phyloP scores from a whole-genome alignment of 768 basidiomycete species.

The Candolleomyces efflorescens region DNA sequence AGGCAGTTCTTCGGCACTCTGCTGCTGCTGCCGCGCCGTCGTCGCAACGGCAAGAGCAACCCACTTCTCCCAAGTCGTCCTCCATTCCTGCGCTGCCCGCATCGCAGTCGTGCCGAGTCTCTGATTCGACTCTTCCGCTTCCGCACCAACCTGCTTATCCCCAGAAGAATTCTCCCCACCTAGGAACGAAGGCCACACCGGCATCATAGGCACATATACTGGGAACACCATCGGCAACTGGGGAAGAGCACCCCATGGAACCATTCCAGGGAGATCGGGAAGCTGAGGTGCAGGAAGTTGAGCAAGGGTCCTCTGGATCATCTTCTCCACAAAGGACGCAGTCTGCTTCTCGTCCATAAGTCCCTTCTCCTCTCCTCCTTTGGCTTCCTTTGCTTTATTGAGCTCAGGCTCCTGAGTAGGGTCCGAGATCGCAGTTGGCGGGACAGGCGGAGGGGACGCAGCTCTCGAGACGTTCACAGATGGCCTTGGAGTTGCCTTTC shows the following conservation, averaged over 20 bases:
- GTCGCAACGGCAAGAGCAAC: slow-evolving; percentile 49
- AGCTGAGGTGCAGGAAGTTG: slow-evolving; percentile 60
- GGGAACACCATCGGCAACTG: slow-evolving; percentile 79
- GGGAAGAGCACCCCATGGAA: slow-evolving; percentile 58
- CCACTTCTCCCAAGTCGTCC: slow-evolving; percentile 76
- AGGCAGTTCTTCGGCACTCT: slow-evolving; percentile 47
- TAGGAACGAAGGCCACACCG: slow-evolving; percentile 62
- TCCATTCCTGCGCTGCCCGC: slow-evolving; percentile 58
- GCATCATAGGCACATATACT: slow-evolving; percentile 63
- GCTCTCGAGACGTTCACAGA: slow-evolving; percentile 29
- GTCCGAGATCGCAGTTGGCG: background rate
- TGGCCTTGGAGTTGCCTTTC: slow-evolving; percentile 23
- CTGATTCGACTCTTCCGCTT: slow-evolving; percentile 25
- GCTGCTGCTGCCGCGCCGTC: slow-evolving; percentile 35
- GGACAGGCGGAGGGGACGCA: slow-evolving; percentile 26
- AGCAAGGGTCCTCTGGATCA: slow-evolving; percentile 72
- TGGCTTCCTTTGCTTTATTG: slow-evolving; percentile 5
- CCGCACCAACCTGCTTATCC: slow-evolving; percentile 7
- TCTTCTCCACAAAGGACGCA: slow-evolving; percentile 57
- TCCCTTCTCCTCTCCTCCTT: slow-evolving; percentile 21
- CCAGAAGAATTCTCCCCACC: slow-evolving; percentile 37
- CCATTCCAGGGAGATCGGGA: slow-evolving; percentile 64
- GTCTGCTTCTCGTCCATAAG: slow-evolving; percentile 42
- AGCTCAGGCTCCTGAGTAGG: background rate
- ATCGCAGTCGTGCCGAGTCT: slow-evolving; percentile 35